Base-by-base conservation (phyloP, 179 eudicot species). In the Drosera spatulata region DNA sequence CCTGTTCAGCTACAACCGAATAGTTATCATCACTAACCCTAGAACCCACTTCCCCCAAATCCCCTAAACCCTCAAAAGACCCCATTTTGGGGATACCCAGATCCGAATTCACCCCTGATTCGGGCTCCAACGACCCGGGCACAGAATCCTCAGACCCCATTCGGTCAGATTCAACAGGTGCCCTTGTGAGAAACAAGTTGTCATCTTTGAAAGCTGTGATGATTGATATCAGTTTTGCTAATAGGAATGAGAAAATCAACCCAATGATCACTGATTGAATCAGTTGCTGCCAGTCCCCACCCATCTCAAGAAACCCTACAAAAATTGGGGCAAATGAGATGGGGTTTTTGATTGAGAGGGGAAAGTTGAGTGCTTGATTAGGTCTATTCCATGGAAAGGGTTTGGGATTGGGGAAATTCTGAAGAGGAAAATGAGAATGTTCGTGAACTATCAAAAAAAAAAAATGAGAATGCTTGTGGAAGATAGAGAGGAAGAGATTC, bases 151-250 rank as follows among this genome's bases (percentile, higher is more conserved):
- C 61, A 59, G 22, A 7, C 37, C 41, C 49, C 62, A 8, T 10
- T 51, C 48, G 2, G 0, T 6, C 62, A 3, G 65, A 38, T 4
- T 59, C 66, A 14, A 69, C 15, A 7, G 61, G 55, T 4, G 53
- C 67, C 52, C 10, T 56, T 63, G 76, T 57, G 73, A 50, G 73
- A 7, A 67, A 76, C 54, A 64, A 86, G 55, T 84, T 79, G 0
- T 85, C 86, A 0, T 85, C 86, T 42, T 80, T 81, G 76, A 87
- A 80, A 5, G 93, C 75, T 60, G 84, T 72, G 58, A 85, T 74
- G 3, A 80, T 11, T 2, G 97, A 87, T 68, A 91, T 85, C 50
- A 91, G 79, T 65, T 91, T 91, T 4, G 97, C 94, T 15, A 87
- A 69, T 4, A 91, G 79, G 72, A 68, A 85, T 1, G 94, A 91